A percentile compares a stretch with the other conserved stretches of the same genome.
These are phyloP conservation scores for Sporothrix phasma DNA, from an alignment of 2,329 filamentous ascomycete species.

Conservation along the genomic window DNA sequence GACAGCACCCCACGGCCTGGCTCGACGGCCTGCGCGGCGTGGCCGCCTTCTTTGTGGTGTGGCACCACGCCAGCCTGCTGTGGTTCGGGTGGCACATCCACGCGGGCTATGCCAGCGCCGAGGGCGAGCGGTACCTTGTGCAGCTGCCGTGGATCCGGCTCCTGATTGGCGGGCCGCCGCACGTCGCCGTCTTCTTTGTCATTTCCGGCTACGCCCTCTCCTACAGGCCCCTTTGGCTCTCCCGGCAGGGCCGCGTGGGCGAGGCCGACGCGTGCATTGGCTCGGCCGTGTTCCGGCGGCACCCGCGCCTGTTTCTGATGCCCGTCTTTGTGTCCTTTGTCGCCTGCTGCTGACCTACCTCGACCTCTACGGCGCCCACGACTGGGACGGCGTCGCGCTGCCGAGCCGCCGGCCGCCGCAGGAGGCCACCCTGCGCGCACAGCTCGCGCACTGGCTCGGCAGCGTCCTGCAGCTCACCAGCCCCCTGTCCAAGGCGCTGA, in stretches of 20 bases:
- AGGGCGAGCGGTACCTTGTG: constrained; percentile 11
- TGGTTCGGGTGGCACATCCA: constrained; percentile 25
- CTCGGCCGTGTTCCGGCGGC: constrained; percentile 19
- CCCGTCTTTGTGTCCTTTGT: constrained; percentile 15
- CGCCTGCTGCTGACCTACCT: constrained; percentile 14
- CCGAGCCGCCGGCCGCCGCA: constrained; percentile 15
- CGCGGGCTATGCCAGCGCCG: constrained; percentile 22
- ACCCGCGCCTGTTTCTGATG: constrained; percentile 20
- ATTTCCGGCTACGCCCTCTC: constrained; percentile 30
- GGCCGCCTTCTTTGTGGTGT: constrained; percentile 45
- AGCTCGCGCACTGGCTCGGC: constrained; percentile 16
- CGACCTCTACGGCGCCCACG: constrained; percentile 15
- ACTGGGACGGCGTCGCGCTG: constrained; percentile 16
- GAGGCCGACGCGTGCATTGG: constrained; percentile 18
- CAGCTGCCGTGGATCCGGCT: constrained; percentile 31
- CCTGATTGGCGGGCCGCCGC: constrained; percentile 27
- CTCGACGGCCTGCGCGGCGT: constrained; percentile 45
- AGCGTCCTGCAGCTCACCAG: constrained; percentile 11
- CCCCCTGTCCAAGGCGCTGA: constrained; percentile 17
- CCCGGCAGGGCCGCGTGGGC: constrained; percentile 14
- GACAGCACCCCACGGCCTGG: constrained; percentile 23
- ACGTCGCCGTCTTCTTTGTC: constrained; percentile 37
- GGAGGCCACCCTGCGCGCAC: background rate
- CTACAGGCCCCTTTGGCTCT: constrained; percentile 21
- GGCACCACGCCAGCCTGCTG: constrained; percentile 32